These are phyloP conservation scores for Pouteria campechiana DNA, from an alignment of 179 eudicot species.

Conservation along the genomic window DNA sequence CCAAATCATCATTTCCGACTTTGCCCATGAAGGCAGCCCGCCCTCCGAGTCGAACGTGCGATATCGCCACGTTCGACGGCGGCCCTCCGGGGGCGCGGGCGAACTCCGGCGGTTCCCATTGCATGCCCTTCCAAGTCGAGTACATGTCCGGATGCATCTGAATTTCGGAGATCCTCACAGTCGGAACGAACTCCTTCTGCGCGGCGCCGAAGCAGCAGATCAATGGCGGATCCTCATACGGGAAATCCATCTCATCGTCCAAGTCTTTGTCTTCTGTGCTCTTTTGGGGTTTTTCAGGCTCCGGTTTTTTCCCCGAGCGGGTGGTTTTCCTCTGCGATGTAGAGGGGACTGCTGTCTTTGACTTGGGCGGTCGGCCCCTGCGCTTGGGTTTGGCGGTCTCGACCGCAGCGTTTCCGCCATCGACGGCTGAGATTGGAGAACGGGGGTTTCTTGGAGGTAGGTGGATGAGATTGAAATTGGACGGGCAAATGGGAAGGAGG, in stretches of 20 bases:
- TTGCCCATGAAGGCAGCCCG: constrained; percentile 80
- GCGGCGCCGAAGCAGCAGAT: constrained; percentile 85
- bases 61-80: constrained; percentile 67
- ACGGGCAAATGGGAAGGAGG: too few relatives aligned
- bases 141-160: constrained; percentile 79
- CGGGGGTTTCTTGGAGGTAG: too few relatives aligned
- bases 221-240: constrained; percentile 60
- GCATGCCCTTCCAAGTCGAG: constrained; percentile 82
- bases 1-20: constrained; percentile 68
- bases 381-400: too few relatives aligned
- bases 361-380: too few relatives aligned
- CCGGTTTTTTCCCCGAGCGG: constrained; percentile 1
- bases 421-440: too few relatives aligned
- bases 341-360: too few relatives aligned
- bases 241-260: constrained; percentile 50
- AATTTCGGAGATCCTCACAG: constrained; percentile 52
- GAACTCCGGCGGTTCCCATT: constrained; percentile 91
- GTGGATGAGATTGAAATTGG: too few relatives aligned
- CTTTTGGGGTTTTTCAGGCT: neutral
- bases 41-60: constrained; percentile 72
- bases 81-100: constrained; percentile 78
- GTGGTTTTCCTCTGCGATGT: too few relatives aligned
- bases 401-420: too few relatives aligned
- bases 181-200: constrained; percentile 75
- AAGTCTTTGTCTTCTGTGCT: constrained; percentile 7